Percentiles rank a stretch among this genome's conserved stretches.
Conservation (phyloP, 768 basidiomycete genomes). For the Phylloporus sp. region DNA sequence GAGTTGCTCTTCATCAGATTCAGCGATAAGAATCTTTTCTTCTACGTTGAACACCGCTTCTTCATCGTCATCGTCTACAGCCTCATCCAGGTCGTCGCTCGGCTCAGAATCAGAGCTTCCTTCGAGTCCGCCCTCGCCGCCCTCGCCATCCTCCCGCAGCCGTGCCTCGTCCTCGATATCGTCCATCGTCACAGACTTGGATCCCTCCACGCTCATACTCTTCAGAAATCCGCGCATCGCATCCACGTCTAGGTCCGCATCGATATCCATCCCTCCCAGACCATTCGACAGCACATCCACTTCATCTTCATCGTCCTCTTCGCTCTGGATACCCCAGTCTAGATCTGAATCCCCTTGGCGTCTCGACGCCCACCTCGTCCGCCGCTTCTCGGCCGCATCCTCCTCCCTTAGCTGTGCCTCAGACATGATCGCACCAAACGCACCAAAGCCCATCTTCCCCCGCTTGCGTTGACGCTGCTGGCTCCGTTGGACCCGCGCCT, state of each 20-base stretch:
- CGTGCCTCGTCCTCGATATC: conserved; percentile 56
- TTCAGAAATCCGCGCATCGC: conserved; percentile 54
- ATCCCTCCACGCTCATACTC: conserved; percentile 48
- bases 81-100: conserved; percentile 25
- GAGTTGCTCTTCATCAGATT: conserved; percentile 21
- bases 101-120: conserved; percentile 28
- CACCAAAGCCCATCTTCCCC: conserved; percentile 36
- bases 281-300: conserved; percentile 28
- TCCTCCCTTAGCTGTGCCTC: conserved; percentile 47
- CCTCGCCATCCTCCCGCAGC: conserved; percentile 49
- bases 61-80: conserved; percentile 34
- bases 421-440: conserved; percentile 51
- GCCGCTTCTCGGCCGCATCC: conserved; percentile 26
- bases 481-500: conserved; percentile 4
- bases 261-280: conserved; percentile 60
- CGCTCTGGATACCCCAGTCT: conserved; percentile 56
- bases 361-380: conserved; percentile 46
- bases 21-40: conserved; percentile 43
- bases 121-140: conserved; percentile 24
- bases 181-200: conserved; percentile 54
- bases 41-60: conserved; percentile 43
- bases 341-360: conserved; percentile 64
- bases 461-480: conserved; percentile 21
- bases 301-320: conserved; percentile 30
- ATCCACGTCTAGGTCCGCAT: conserved; percentile 47